Evolutionary conservation across 371 early-diverging fungal species (phyloP), one percentile per base, ranked within the genome.

Genomic region (Haplosporangium sp.): DNA sequence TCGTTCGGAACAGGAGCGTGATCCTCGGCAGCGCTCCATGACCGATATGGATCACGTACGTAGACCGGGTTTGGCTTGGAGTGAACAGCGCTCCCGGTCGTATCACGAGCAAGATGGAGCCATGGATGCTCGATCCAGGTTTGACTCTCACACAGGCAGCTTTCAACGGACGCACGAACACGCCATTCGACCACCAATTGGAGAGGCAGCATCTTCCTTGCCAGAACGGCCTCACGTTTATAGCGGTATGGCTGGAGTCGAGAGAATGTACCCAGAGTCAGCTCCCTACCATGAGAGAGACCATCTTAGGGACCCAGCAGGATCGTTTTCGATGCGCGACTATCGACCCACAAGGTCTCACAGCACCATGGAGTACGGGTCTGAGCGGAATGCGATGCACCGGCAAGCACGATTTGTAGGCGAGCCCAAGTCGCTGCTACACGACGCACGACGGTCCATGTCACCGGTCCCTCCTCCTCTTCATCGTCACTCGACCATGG

Each of bases 31-130:
- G 18, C 71, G 71, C 2, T 70, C 64, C 12, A 55, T 61, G 59
- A 53, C 73, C 2, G 75, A 75, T 14, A 61, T 69, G 21, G 75
- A 75, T 46, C 75, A 65, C 8, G 40, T 57, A 2, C 73, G 64
- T 50, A 56, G 57, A 13, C 59, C 61, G 9, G 55, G 29, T 6
- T 13, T 18, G 21, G 23, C 51, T 8, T 75, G 75, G 75, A 63
- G 52, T 8, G 75, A 75, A 18, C 69, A 69, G 21, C 65, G 75
- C 6, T 75, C 75, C 9, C 41, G 75, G 36, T 69, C 75, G 23
- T 69, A 65, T 41, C 75, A 75, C 23, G 74, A 63, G 29, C 14
- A 50, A 7, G 75, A 75, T 29, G 20, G 38, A 16, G 47, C 55
- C 38, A 21, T 51, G 10, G 66, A 64, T 20, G 43, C 61, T 40